Evolutionary conservation across 192 early-diverging fungal species (phyloP), one percentile per base, ranked within the genome.

Genomic region (Coemansia asiatica): DNA sequence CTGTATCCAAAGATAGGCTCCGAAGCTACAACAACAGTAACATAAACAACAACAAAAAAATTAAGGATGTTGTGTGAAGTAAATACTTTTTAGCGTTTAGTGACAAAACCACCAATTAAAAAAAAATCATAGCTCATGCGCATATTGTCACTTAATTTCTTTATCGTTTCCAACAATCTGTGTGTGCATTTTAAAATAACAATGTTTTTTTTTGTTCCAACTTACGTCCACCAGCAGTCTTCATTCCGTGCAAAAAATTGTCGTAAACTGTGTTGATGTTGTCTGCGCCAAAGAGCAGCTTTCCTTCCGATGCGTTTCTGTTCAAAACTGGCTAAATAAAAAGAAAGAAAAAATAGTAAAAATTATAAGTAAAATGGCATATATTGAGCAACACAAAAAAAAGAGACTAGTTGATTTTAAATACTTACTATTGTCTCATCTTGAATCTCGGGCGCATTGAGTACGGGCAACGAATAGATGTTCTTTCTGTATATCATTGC

Each of bases 201-300:
- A 48, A 26, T n/a, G 21, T 54, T 25, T 23, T 23, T 19, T 1
- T 33, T 4, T 23, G 49, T 21, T 23, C 47, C 29, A 33, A 64
- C 76, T 64, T 87, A 79, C 76, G 66, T 12, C 77, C 68, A 80
- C 90, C 89, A 28, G 88, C 85, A 27, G 81, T 68, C 38, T 85
- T 85, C 69, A 88, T 84, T 49, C 90, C 92, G 22, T 86, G 79
- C 40, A 91, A 61, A 71, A 92, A 91, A 71, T 85, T 88, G 38
- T 96, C 92, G 78, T 90, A 89, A 7, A 93, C 76, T 8, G 90
- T 89, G 19, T 66, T 74, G 58, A 89, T 79, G 15, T 63, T 75
- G 31, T 75, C 82, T 3, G 83, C 86, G 63, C 84, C 79, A 50
- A 84, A 85, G 23, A 88, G 60, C n/a, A 91, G 79, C 50, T 69